Conservation (phyloP, 306 rosid genomes). For the Comarum palustre region DNA sequence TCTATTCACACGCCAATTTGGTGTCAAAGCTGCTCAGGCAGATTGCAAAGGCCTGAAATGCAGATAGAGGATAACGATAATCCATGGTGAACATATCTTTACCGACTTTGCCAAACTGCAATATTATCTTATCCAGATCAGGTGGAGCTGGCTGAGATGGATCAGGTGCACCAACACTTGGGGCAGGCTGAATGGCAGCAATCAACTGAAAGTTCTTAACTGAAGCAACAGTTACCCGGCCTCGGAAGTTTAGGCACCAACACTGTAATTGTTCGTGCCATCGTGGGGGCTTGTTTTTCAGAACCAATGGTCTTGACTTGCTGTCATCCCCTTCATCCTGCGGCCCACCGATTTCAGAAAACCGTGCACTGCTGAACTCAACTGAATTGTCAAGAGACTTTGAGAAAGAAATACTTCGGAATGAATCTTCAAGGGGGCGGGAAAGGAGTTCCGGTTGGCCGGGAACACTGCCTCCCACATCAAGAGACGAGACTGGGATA, state of each 20-base stretch:
- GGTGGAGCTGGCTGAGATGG: slow-evolving; percentile 69
- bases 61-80: slow-evolving; percentile 75
- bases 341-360: slow-evolving; percentile 60
- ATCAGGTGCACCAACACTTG: slow-evolving; percentile 34
- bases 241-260: slow-evolving; percentile 88
- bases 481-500: slow-evolving; percentile 70
- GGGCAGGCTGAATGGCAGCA: slow-evolving; percentile 66
- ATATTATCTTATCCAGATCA: slow-evolving; percentile 69
- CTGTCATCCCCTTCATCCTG: slow-evolving; percentile 28
- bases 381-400: slow-evolving; percentile 32
- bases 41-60: slow-evolving; percentile 87
- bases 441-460: slow-evolving; percentile 74
- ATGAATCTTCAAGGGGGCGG: slow-evolving; percentile 61
- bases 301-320: slow-evolving; percentile 49
- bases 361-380: slow-evolving; percentile 73
- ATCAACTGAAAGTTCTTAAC: slow-evolving; percentile 86
- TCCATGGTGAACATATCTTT: slow-evolving; percentile 93
- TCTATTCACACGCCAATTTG: slow-evolving; percentile 90
- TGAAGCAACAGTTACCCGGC: slow-evolving; percentile 79
- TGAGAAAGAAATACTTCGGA: slow-evolving; percentile 48
- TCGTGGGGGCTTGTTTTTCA: slow-evolving; percentile 87
- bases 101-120: slow-evolving; percentile 84
- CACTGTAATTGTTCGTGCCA: slow-evolving; percentile 89
- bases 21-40: slow-evolving; percentile 87
- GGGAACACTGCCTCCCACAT: slow-evolving; percentile 63